Evolutionary conservation across 2,329 filamentous ascomycete species (phyloP), one percentile per base, ranked within the genome.

Genomic region (Paecilomyces variotii): DNA sequence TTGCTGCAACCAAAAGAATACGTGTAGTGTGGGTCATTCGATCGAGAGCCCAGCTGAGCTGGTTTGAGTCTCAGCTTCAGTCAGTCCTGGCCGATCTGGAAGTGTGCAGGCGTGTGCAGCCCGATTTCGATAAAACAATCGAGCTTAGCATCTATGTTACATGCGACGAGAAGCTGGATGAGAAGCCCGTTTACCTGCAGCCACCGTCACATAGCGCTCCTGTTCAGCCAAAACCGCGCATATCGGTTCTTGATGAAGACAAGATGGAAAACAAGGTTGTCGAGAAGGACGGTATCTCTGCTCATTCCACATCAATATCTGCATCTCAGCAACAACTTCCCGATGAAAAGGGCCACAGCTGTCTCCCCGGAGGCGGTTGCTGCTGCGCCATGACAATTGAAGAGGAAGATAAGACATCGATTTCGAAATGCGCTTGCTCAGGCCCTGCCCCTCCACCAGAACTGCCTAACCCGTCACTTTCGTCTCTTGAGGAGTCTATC

Each of bases 21-120:
- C 78, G 79, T 0, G 84, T 84, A 60, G 72, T 84, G 9, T 86
- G 84, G 84, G 79, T 84, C 4, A 77, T 86, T 57, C 85, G 82
- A 65, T 78, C 78, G n/a, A 75, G 74, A 3, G 73, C 74, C 0
- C 79, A 83, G 53, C 66, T 84, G 2, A 73, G 69, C 12, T 85
- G 82, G 79, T 83, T 86, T 60, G 70, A 76, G 1, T 64, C 70
- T 2, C 78, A 84, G 63, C 72, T 87, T 1, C 74, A 77, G 1
- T 67, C 73, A 7, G 74, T 80, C 2, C 64, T 76, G 12, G 63
- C 70, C 2, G 78, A 82, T 52, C 74, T 80, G 35, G 66, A 76
- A 26, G 61, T 60, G 24, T 72, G 59, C 67, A 75, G 59, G 63
- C 70, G 50, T 55, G 67, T 57, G 49, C 67, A 62, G 54, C 66